phyloP scores from a whole-genome alignment of 1,284 basidiomycete species.

The Trichosporon sp. region DNA sequence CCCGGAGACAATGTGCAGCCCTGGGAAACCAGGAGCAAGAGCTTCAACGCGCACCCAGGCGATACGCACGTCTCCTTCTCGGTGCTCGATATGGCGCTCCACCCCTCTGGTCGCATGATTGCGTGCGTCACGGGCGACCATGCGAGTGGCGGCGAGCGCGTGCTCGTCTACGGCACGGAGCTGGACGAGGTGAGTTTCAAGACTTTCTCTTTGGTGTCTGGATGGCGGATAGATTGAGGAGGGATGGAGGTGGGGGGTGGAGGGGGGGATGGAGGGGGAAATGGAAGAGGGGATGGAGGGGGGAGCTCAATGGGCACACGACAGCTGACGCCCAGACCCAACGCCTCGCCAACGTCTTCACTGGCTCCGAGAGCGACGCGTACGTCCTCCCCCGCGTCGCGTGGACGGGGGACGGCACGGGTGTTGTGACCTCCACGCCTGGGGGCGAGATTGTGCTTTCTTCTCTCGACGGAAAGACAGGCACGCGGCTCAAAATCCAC shows the following conservation, averaged over 20 bases:
- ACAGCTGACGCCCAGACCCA: slow-evolving; percentile 38
- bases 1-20: neutral
- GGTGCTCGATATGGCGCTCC: slow-evolving; percentile 64
- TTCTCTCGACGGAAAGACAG: slow-evolving; percentile 42
- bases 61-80: slow-evolving; percentile 59
- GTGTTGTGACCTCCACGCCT: slow-evolving; percentile 49
- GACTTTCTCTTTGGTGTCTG: too few species aligned
- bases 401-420: slow-evolving; percentile 52
- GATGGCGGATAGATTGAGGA: too few species aligned
- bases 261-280: too few species aligned
- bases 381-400: slow-evolving; percentile 55
- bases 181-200: slow-evolving; percentile 36
- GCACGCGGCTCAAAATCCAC: slow-evolving; percentile 49
- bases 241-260: too few species aligned
- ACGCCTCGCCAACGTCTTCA: slow-evolving; percentile 51
- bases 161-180: slow-evolving; percentile 39
- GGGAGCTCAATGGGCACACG: too few species aligned
- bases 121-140: slow-evolving; percentile 57
- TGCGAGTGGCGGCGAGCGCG: slow-evolving; percentile 41
- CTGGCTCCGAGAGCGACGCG: slow-evolving; percentile 47
- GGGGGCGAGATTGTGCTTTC: slow-evolving; percentile 50
- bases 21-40: slow-evolving; percentile 41
- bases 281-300: too few species aligned
- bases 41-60: slow-evolving; percentile 54
- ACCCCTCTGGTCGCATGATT: slow-evolving; percentile 51